Base-by-base conservation (phyloP, 2,329 filamentous ascomycete genomes). In the Talaromyces sp. region DNA sequence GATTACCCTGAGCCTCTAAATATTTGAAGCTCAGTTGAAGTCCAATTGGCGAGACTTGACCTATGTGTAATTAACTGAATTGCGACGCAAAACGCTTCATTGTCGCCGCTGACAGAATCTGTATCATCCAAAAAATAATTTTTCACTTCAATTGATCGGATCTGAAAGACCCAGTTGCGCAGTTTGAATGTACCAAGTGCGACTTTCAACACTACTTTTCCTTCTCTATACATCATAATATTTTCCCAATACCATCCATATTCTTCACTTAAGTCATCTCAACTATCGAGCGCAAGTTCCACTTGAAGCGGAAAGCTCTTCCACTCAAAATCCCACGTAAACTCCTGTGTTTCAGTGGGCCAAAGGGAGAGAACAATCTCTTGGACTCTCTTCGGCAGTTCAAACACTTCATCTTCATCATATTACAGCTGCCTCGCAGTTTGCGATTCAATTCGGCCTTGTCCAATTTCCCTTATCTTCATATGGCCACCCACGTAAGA, bases 301-400 rank as follows among this genome's bases (percentile, higher is more conserved):
- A 27, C 19, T 40, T 36, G 45, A 11, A 61, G 25, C 17, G 59
- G 45, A 34, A 61, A 53, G 36, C 59, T 61, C 45, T 45, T 53
- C 59, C 59, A 61, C 31, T 61, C 7, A 10, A 61, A 61, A 25
- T 53, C 31, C 45, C 31, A 61, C 13, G 45, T 61, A n/a, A 61
- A 25, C 15, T 53, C 45, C 45, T 61, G 15, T 7, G 45, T 29
- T 40, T 31, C 13, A 7, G 45, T 19, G 3, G 45, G 59, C 59
- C 45, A 61, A 51, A 61, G 45, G 15, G 19, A 61, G 45, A 31
- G 22, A 61, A 51, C 34, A 38, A 31, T 19, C 17, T 61, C 43
- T 51, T 61, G 58, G n/a, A 43, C 27, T 61, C 29, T 38, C 45
- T 51, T 61, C 27, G 58, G 19, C 31, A 61, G 11, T n/a, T 49